A percentile compares a stretch with the other conserved stretches of the same genome.
Conservation (phyloP, 2,329 filamentous ascomycete species). For the Colletotrichum horii region DNA sequence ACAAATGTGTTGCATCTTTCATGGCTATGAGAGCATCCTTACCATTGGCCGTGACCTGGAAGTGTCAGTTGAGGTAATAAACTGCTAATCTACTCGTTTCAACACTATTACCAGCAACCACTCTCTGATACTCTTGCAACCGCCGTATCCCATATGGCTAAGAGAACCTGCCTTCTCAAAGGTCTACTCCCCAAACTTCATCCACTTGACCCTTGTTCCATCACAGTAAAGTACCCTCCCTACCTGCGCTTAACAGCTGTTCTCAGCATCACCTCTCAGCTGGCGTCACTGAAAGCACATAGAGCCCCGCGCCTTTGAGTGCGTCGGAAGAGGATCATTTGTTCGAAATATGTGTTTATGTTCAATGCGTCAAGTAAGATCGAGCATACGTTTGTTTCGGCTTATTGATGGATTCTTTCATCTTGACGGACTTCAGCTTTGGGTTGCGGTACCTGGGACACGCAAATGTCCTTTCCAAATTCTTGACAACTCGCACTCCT, state of each 20-base stretch:
- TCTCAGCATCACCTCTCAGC: not conserved
- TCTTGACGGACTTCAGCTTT: not conserved
- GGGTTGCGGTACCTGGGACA: not conserved
- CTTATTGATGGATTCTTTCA: not conserved
- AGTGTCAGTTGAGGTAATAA: not conserved
- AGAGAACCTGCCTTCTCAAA: not conserved
- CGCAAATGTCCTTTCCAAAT: not conserved
- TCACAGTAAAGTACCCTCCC: not conserved
- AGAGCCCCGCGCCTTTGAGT: not conserved
- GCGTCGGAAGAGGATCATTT: not conserved
- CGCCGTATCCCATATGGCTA: not conserved
- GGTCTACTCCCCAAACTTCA: not conserved
- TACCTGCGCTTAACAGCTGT: not conserved
- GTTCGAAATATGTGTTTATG: not conserved
- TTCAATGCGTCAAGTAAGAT: not conserved
- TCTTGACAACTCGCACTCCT: not conserved
- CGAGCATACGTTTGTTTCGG: not conserved
- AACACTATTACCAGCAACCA: not conserved
- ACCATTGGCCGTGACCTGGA: not conserved
- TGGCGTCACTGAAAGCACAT: not conserved
- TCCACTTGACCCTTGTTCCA: not conserved
- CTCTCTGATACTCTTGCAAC: not conserved
- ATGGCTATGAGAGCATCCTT: not conserved
- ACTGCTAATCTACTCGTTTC: not conserved
- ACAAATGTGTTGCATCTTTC: not conserved